Conservation (phyloP, 495 filamentous ascomycete species). For the Lophium mytilinum region DNA sequence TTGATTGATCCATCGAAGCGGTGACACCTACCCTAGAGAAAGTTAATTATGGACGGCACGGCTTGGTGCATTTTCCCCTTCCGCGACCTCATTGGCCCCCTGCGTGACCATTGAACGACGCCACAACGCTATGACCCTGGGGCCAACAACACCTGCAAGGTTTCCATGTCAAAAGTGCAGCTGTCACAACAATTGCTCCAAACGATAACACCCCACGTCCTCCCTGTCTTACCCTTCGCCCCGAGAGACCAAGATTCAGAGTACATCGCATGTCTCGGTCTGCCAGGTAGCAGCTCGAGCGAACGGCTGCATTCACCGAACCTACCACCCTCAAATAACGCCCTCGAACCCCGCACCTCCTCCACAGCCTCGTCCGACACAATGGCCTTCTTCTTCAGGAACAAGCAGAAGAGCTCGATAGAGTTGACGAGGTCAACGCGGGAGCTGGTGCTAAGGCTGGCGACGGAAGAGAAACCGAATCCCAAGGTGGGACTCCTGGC, state of each 20-base stretch:
- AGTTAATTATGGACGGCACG: too few species aligned
- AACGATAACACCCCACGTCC: neutral
- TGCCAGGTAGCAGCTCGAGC: conserved; percentile 11
- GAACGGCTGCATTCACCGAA: conserved; percentile 5
- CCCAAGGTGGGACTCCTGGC: conserved; percentile 25
- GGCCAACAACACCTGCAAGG: neutral
- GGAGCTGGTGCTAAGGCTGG: conserved; percentile 45
- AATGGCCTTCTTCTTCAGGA: conserved; percentile 92
- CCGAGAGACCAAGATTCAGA: too few species aligned
- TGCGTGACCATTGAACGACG: neutral
- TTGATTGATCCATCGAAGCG: too few species aligned
- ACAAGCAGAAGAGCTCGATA: conserved; percentile 46
- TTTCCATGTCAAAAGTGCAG: neutral
- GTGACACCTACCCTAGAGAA: too few species aligned
- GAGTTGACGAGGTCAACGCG: conserved; percentile 52
- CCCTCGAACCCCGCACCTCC: conserved; percentile 4
- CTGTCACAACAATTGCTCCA: neutral
- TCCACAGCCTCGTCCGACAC: conserved; percentile 4
- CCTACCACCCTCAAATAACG: neutral
- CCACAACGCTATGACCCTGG: neutral
- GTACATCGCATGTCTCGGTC: conserved; percentile 11
- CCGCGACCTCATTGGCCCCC: neutral
- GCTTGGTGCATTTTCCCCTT: neutral
- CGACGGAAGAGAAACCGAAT: conserved; percentile 28
- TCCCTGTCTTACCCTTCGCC: neutral